Conservation (phyloP, 352 stramenopile genomes). For the Lagenidium giganteum region DNA sequence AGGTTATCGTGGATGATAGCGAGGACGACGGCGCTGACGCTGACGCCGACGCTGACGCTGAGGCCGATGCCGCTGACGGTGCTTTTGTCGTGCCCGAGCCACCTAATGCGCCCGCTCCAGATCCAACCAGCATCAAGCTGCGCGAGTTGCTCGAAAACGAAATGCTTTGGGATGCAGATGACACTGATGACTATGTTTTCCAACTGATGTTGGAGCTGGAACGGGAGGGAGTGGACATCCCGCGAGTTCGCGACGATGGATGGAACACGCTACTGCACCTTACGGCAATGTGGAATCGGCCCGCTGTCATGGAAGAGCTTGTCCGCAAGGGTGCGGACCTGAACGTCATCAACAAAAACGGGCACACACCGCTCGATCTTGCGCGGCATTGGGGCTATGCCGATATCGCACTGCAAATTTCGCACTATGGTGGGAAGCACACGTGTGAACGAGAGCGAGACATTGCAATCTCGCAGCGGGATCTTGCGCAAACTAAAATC, state of each 20-base stretch:
- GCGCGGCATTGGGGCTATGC: constrained; percentile 52
- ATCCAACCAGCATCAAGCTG: too few species aligned
- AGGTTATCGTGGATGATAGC: too few species aligned
- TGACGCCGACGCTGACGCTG: too few species aligned
- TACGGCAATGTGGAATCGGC: constrained; percentile 46
- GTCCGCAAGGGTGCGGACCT: constrained; percentile 33
- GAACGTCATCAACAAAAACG: constrained; percentile 40
- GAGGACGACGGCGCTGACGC: not conserved
- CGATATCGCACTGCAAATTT: constrained; percentile 45
- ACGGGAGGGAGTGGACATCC: too few species aligned
- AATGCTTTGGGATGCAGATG: constrained; percentile 46
- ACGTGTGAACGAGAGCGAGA: constrained; percentile 53
- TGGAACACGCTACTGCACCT: constrained; percentile 45
- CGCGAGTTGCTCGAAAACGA: constrained; percentile 56
- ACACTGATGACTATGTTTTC: constrained; percentile 43
- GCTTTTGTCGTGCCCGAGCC: too few species aligned
- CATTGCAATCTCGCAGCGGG: constrained; percentile 43
- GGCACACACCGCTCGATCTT: constrained; percentile 46
- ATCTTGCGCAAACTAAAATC: constrained; percentile 32
- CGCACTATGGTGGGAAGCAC: constrained; percentile 54
- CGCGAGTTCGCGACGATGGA: constrained; percentile 20
- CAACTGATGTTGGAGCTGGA: constrained; percentile 33
- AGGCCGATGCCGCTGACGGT: constrained; percentile 4
- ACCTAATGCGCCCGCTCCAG: too few species aligned
- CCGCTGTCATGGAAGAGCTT: constrained; percentile 41